These are phyloP conservation scores for Pythium pyrilobum DNA, from an alignment of 352 stramenopile genomes.

Conservation along the genomic window DNA sequence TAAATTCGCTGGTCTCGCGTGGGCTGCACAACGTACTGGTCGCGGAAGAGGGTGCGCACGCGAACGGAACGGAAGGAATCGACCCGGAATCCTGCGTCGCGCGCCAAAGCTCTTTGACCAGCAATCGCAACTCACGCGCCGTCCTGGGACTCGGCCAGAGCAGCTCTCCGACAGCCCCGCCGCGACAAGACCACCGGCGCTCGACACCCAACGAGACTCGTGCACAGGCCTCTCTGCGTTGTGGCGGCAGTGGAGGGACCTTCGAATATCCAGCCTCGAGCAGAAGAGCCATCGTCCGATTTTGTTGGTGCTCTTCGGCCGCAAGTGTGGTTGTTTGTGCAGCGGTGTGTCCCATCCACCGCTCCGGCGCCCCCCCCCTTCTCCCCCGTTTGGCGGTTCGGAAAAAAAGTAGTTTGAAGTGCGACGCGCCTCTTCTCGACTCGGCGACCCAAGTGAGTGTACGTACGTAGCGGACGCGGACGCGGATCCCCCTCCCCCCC, in stretches of 20 bases:
- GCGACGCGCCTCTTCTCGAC: neutral
- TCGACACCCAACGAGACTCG: neutral
- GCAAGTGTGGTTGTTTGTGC: too few species aligned
- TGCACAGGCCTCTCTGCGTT: too few species aligned
- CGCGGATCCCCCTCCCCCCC: too few species aligned
- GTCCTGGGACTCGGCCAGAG: too few species aligned
- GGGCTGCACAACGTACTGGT: neutral
- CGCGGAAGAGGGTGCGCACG: constrained; percentile 20
- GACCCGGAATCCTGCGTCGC: neutral
- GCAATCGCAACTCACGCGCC: neutral
- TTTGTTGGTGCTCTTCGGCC: too few species aligned
- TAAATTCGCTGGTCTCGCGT: neutral
- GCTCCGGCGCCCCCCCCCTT: neutral
- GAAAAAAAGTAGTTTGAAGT: constrained; percentile 8
- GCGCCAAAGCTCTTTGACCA: constrained; percentile 12
- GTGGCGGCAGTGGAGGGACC: too few species aligned
- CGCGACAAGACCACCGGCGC: constrained; percentile 7
- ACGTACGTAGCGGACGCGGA: constrained; percentile 3
- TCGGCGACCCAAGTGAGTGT: neutral
- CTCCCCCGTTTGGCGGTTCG: neutral
- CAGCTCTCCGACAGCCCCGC: too few species aligned
- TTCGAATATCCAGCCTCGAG: neutral
- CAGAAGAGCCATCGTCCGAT: constrained; percentile 9
- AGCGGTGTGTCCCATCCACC: neutral
- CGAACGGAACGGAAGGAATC: constrained; percentile 23